A percentile compares a stretch with the other conserved stretches of the same genome.
phyloP scores from a whole-genome alignment of 306 rosid genomes.

The Rosa chinensis region DNA sequence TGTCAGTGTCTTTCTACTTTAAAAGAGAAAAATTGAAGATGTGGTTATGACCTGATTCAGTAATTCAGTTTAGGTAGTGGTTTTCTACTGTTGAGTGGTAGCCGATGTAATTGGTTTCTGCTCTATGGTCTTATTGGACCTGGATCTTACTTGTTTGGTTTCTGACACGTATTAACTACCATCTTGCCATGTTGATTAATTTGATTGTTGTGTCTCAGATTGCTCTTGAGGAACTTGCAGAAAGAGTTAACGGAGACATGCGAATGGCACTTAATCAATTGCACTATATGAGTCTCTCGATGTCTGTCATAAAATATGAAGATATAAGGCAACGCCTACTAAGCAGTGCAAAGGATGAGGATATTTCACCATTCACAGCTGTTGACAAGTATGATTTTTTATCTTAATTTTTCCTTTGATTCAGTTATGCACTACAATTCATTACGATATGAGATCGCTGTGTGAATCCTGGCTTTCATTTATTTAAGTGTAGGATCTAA shows the following conservation, averaged over 20 bases:
- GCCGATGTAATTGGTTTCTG: neutral
- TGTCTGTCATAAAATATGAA: slow-evolving; percentile 77
- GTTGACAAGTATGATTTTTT: slow-evolving; percentile 76
- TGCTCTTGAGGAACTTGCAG: slow-evolving; percentile 94
- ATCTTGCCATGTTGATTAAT: neutral
- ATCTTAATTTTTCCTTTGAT: slow-evolving; percentile 2
- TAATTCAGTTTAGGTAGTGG: neutral
- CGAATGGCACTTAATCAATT: slow-evolving; percentile 94
- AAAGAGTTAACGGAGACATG: slow-evolving; percentile 92
- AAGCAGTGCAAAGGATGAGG: slow-evolving; percentile 82
- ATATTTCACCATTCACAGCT: slow-evolving; percentile 93
- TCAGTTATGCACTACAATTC: neutral
- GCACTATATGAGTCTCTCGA: slow-evolving; percentile 92
- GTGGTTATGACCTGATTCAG: neutral
- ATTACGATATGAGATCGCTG: neutral
- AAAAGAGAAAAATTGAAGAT: neutral
- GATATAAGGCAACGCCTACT: slow-evolving; percentile 75
- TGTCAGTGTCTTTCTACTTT: neutral
- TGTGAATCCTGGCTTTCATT: slow-evolving; percentile 13
- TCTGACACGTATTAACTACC: neutral
- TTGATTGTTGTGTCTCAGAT: slow-evolving; percentile 43
- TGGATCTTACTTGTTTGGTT: neutral
- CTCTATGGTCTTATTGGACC: neutral
- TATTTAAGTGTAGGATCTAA: neutral
- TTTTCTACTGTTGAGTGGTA: neutral